phyloP scores from a whole-genome alignment of 2,329 filamentous ascomycete species.

The Venturia aucupariae region DNA sequence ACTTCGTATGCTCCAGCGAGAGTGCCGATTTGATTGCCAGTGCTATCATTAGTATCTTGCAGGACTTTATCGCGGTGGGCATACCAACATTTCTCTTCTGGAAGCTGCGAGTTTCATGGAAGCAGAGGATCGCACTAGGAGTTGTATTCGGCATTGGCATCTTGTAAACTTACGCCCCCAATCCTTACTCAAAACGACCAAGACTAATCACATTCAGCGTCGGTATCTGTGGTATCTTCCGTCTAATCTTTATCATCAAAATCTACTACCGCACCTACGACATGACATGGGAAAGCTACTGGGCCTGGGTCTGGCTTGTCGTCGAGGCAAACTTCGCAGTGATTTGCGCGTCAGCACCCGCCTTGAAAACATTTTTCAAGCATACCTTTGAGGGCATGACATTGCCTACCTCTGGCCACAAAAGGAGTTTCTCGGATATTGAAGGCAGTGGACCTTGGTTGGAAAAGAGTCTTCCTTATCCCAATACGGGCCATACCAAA shows the following conservation, averaged over 20 bases:
- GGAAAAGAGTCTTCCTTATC: background rate
- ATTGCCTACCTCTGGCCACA: background rate
- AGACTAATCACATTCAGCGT: slow-evolving; percentile 19
- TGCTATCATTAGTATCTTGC: slow-evolving; percentile 16
- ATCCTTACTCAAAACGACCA: background rate
- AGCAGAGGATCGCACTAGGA: slow-evolving; percentile 17
- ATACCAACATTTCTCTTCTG: slow-evolving; percentile 18
- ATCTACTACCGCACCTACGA: slow-evolving; percentile 14
- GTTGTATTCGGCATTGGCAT: slow-evolving; percentile 5
- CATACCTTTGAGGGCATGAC: slow-evolving; percentile 2
- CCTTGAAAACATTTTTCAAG: slow-evolving; percentile 14
- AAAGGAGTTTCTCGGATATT: background rate
- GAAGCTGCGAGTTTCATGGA: slow-evolving; percentile 17
- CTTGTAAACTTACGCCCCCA: slow-evolving; percentile 20
- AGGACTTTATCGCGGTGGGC: slow-evolving; percentile 19
- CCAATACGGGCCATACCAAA: background rate
- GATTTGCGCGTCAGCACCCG: slow-evolving; percentile 13
- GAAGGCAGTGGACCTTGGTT: background rate
- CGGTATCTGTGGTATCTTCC: slow-evolving; percentile 28
- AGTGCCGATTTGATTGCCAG: slow-evolving; percentile 15
- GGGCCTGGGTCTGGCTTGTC: slow-evolving; percentile 11
- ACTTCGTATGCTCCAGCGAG: slow-evolving; percentile 18
- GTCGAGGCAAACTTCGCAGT: slow-evolving; percentile 11
- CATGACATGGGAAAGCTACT: slow-evolving; percentile 14
- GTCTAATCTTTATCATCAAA: slow-evolving; percentile 26